Base-by-base conservation (phyloP, 192 early-diverging fungal species). In the Gigaspora rosea region DNA sequence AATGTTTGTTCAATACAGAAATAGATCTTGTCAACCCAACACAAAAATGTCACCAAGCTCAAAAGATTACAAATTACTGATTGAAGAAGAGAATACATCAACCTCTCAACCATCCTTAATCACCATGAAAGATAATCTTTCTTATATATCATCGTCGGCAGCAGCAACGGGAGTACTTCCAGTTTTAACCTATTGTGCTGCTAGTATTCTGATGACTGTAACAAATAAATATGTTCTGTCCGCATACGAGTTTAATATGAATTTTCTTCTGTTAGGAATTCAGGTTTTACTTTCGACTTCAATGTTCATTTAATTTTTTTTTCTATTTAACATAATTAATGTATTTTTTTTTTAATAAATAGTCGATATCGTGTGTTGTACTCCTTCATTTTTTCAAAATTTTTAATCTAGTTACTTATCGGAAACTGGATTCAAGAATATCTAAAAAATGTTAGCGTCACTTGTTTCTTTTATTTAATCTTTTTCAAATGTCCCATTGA, bases 191-290 rank as follows among this genome's bases (percentile, higher is more conserved):
- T 98, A 98, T 83, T 98, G 96, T 86, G 84, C 78, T 61, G 89
- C 95, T 56, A 95, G 93, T 71, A 96, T 96, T 65, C 85, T 93
- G 62, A 95, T 95, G 94, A 95, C 94, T 33, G 89, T 95, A 10
- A 93, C 92, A 71, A 95, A 95, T 86, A 95, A 95, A 86, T 88
- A 91, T 81, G 94, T 95, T 27, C 84, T 95, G 20, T 92, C 90
- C 64, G 86, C 86, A n/a, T 94, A 91, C 80, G 88, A 92, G 72
- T 94, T 93, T 77, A 90, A 92, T 73, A 93, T 95, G 91, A 92
- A 92, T 77, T 95, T 94, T 83, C 85, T 95, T 15, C 84, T 95
- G 68, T 88, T 95, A 32, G 84, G 91, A 5, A 85, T 94, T 47
- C 94, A 95, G 87, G 87, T 82, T 75, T 77, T 62, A 48, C 4